Percentiles rank a stretch among this genome's conserved stretches.
Conservation (phyloP, 2,329 filamentous ascomycete genomes). For the Lachnellula arida region DNA sequence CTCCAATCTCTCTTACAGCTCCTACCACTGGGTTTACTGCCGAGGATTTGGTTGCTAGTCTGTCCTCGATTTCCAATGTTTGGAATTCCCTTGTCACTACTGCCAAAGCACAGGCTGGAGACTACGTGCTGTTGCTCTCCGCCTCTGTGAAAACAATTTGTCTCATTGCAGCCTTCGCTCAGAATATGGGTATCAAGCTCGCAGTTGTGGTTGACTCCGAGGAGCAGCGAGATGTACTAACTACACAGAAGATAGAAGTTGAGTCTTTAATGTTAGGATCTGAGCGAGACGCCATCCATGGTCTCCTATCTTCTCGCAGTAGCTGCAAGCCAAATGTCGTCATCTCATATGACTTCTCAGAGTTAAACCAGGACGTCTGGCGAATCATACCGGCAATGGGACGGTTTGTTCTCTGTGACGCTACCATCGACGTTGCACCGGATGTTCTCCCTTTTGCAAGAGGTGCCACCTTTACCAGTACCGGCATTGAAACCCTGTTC, state of each 20-base stretch:
- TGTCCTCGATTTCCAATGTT: neutral
- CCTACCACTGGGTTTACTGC: neutral
- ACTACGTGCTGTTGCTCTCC: no score
- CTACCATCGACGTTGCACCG: neutral
- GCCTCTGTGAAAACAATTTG: no score
- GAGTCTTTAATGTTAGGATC: neutral
- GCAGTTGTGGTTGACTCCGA: no score
- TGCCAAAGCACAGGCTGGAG: no score
- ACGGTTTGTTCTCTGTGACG: conserved; percentile 8
- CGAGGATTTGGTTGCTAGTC: neutral
- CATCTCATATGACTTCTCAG: neutral
- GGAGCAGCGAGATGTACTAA: neutral
- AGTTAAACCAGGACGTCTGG: neutral
- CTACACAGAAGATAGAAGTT: neutral
- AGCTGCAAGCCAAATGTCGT: neutral
- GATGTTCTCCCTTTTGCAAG: neutral
- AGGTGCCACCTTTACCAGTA: neutral
- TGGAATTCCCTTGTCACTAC: no score
- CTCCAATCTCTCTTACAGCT: neutral
- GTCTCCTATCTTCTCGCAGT: neutral
- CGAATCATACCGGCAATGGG: conserved; percentile 1
- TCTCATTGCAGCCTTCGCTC: no score
- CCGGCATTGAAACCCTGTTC: neutral
- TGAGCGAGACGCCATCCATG: neutral
- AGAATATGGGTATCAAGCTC: no score